Percentiles rank a stretch among this genome's conserved stretches.
Conservation (phyloP, 129 eudicot species). For the Mikania micrantha region DNA sequence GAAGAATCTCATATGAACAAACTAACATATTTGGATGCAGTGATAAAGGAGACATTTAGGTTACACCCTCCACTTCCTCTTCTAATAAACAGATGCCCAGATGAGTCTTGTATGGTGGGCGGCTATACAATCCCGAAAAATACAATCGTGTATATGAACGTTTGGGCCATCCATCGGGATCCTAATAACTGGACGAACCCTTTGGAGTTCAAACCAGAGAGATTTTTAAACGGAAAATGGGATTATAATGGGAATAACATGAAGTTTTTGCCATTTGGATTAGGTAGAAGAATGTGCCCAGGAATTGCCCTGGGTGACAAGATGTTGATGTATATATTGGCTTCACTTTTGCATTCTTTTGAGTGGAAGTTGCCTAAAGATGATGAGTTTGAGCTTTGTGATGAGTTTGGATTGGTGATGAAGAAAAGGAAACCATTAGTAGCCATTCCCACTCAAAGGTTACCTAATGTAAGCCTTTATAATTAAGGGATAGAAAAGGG, state of each 20-base stretch:
- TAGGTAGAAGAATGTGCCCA: background rate
- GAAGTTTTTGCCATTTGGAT: conserved; percentile 1
- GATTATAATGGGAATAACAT: background rate
- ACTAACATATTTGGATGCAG: background rate
- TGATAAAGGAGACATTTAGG: conserved; percentile 1
- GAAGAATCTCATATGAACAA: background rate
- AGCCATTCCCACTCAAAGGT: background rate
- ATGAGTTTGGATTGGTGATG: background rate
- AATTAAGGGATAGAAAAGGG: background rate
- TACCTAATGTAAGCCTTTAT: background rate
- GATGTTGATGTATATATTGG: background rate
- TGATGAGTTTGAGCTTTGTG: background rate
- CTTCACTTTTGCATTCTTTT: background rate
- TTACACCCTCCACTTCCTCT: conserved; percentile 6
- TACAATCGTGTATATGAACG: background rate
- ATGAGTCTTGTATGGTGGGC: background rate
- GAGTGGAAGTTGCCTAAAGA: background rate
- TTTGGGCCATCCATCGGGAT: conserved; percentile 5
- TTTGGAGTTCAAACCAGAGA: background rate
- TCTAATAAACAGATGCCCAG: background rate
- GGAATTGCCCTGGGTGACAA: background rate
- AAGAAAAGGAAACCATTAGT: background rate
- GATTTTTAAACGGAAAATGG: background rate
- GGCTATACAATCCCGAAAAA: background rate
- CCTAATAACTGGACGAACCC: background rate